Conservation (phyloP, 768 basidiomycete species). For the Leucosporidium yakuticum region DNA sequence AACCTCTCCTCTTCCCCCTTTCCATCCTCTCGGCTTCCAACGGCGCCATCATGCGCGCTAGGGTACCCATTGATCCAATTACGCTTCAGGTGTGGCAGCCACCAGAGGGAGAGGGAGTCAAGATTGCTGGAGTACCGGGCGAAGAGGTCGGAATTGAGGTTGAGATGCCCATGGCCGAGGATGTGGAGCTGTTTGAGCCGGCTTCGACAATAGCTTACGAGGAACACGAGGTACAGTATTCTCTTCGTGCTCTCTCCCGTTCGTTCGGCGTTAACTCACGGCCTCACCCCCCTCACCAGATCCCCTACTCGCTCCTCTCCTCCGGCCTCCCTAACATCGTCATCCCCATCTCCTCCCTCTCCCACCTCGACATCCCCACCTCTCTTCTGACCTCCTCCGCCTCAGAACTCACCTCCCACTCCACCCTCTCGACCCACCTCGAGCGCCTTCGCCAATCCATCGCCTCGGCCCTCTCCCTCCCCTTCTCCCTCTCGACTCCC, state of each 20-base stretch:
- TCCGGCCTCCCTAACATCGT: slow-evolving; percentile 34
- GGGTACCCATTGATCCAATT: slow-evolving; percentile 27
- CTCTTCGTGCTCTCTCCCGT: neutral
- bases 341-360: slow-evolving; percentile 18
- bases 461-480: slow-evolving; percentile 13
- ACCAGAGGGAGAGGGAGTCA: slow-evolving; percentile 8
- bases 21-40: slow-evolving; percentile 30
- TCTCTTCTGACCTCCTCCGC: slow-evolving; percentile 14
- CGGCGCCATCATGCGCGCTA: slow-evolving; percentile 25
- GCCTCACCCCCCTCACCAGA: too few relatives aligned
- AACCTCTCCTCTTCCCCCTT: slow-evolving; percentile 21
- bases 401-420: slow-evolving; percentile 6
- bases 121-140: slow-evolving; percentile 31
- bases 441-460: slow-evolving; percentile 18
- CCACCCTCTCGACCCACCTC: slow-evolving; percentile 11
- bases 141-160: slow-evolving; percentile 29
- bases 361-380: neutral
- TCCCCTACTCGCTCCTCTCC: slow-evolving; percentile 23
- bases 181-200: neutral
- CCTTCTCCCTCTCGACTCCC: slow-evolving; percentile 22
- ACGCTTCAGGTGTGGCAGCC: slow-evolving; percentile 26
- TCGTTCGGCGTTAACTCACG: too few relatives aligned
- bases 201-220: neutral
- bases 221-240: slow-evolving; percentile 5
- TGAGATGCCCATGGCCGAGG: slow-evolving; percentile 24